Evolutionary conservation across 225 moss, liverwort and hornwort genomes (phyloP).

Genomic region (Physcomitrium patens): DNA sequence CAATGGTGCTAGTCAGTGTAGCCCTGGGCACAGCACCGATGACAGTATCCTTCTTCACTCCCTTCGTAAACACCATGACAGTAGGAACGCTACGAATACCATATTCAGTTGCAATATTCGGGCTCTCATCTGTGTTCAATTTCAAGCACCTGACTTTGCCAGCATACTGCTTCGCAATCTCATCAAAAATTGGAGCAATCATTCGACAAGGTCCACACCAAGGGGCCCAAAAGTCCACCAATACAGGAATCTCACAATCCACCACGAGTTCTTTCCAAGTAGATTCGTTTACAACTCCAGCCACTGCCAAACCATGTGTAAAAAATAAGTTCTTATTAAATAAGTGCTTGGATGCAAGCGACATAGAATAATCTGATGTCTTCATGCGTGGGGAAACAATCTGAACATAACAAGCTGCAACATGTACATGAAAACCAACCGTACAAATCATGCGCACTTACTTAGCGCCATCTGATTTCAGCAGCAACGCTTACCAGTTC

Average conservation of each 20-base stretch:
- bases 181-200: constrained; percentile 89
- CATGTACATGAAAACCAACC: no score
- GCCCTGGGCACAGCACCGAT: constrained; percentile 89
- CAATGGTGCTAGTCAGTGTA: constrained; percentile 50
- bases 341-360: background rate
- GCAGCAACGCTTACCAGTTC: no score
- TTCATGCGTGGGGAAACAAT: no score
- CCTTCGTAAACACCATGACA: constrained; percentile 88
- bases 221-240: constrained; percentile 97
- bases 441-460: no score
- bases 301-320: constrained; percentile 39
- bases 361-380: no score
- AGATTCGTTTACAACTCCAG: constrained; percentile 69
- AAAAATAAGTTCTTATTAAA: constrained; percentile 10
- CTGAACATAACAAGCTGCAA: no score
- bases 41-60: constrained; percentile 87
- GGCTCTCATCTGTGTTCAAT: constrained; percentile 91
- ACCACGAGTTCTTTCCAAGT: constrained; percentile 79
- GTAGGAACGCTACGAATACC: constrained; percentile 95
- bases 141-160: constrained; percentile 89
- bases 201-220: constrained; percentile 99
- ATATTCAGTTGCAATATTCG: constrained; percentile 80
- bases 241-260: constrained; percentile 74
- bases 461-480: no score
- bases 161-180: constrained; percentile 79